These are phyloP conservation scores for Flaveria trinervia DNA, from an alignment of 129 eudicot genomes.

Conservation along the genomic window DNA sequence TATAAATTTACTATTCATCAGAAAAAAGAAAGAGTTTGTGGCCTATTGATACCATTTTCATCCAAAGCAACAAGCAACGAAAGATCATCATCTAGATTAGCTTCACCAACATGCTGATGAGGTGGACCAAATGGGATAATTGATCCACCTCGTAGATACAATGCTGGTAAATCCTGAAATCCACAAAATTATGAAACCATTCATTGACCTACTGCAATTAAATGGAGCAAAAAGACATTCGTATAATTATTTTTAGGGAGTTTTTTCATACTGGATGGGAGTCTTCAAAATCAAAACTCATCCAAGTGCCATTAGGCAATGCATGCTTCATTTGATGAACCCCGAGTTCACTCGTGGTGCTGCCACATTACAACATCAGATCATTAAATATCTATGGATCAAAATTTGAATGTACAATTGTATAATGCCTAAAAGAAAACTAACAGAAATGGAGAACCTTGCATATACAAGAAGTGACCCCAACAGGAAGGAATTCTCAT, in stretches of 20 bases:
- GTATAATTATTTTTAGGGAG: background rate
- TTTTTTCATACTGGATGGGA: slow-evolving; percentile 74
- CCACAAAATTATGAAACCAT: slow-evolving; percentile 13
- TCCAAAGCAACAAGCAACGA: slow-evolving; percentile 80
- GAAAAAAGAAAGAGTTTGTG: slow-evolving; percentile 5
- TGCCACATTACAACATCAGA: slow-evolving; percentile 33
- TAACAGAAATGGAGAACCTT: slow-evolving; percentile 44
- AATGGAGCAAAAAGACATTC: background rate
- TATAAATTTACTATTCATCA: background rate
- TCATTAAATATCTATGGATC: slow-evolving; percentile 9
- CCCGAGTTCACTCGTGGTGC: slow-evolving; percentile 54
- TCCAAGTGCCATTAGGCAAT: slow-evolving; percentile 84
- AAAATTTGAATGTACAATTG: background rate
- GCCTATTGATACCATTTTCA: slow-evolving; percentile 57
- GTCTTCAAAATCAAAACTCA: slow-evolving; percentile 88
- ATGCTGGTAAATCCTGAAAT: slow-evolving; percentile 79
- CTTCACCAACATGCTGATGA: slow-evolving; percentile 81
- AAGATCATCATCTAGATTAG: slow-evolving; percentile 69
- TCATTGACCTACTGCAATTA: background rate
- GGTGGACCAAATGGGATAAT: slow-evolving; percentile 72
- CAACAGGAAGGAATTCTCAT: slow-evolving; percentile 72
- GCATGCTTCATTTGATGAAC: slow-evolving; percentile 55
- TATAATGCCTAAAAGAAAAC: background rate
- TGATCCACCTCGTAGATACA: slow-evolving; percentile 86
- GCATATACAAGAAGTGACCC: slow-evolving; percentile 89